Percentiles rank a stretch among this genome's conserved stretches.
These are phyloP conservation scores for Hypoxylon sp. DNA, from an alignment of 2,329 filamentous ascomycete species.

Conservation along the genomic window DNA sequence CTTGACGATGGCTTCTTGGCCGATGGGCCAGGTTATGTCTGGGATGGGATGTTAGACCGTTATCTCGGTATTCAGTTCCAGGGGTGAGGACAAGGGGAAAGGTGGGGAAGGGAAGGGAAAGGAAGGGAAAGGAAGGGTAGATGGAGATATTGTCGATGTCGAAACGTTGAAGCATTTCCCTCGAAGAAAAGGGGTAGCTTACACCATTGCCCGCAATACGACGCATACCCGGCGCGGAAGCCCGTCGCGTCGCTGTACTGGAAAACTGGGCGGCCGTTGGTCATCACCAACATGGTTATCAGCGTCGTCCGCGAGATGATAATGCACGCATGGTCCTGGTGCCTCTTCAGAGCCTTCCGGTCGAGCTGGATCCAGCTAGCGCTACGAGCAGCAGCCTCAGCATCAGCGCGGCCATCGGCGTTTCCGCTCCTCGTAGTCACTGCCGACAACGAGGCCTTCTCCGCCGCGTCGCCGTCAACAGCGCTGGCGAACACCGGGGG, in stretches of 20 bases:
- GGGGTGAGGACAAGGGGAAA: no score
- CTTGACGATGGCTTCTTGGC: slow-evolving; percentile 50
- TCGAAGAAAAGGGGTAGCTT: slow-evolving; percentile 4
- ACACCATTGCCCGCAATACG: slow-evolving; percentile 55
- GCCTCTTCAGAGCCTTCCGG: slow-evolving; percentile 38
- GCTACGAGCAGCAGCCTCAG: slow-evolving; percentile 22
- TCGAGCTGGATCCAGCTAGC: slow-evolving; percentile 33
- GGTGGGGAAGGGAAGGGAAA: neutral
- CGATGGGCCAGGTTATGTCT: slow-evolving; percentile 56
- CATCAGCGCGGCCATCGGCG: neutral
- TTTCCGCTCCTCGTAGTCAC: slow-evolving; percentile 4
- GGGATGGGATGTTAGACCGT: neutral
- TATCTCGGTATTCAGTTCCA: neutral
- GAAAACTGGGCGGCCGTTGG: slow-evolving; percentile 52
- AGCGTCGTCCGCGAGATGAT: slow-evolving; percentile 48
- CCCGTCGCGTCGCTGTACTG: slow-evolving; percentile 54
- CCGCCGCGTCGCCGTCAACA: slow-evolving; percentile 21
- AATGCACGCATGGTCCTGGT: slow-evolving; percentile 47
- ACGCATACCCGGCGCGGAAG: slow-evolving; percentile 54
- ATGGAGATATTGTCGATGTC: neutral
- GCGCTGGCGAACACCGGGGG: slow-evolving; percentile 15
- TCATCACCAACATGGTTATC: slow-evolving; percentile 48
- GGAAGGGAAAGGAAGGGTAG: neutral
- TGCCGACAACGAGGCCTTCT: slow-evolving; percentile 28
- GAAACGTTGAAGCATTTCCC: neutral